Conservation (phyloP, 371 early-diverging fungal genomes). For the Mucor mucedo region DNA sequence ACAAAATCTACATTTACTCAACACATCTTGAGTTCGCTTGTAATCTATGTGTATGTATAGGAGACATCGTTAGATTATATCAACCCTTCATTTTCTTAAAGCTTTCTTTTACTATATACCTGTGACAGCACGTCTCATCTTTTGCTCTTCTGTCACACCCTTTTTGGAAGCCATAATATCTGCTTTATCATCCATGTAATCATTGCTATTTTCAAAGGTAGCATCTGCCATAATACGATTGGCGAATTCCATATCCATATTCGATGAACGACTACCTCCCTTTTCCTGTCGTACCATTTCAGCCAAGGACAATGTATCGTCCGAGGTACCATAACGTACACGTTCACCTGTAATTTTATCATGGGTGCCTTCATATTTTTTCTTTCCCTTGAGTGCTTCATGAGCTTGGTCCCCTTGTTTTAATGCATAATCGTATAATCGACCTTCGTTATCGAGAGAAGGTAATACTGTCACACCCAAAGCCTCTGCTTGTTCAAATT, state of each 20-base stretch:
- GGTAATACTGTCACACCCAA: slow-evolving; percentile 56
- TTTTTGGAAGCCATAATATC: slow-evolving; percentile 76
- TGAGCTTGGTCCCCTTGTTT: slow-evolving; percentile 12
- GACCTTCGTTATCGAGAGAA: slow-evolving; percentile 70
- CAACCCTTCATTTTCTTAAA: neutral
- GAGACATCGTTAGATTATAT: neutral
- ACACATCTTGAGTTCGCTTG: slow-evolving; percentile 66
- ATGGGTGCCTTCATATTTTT: slow-evolving; percentile 56
- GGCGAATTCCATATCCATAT: slow-evolving; percentile 76
- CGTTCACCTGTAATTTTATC: slow-evolving; percentile 63
- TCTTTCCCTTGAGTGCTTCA: slow-evolving; percentile 47
- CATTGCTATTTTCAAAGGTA: slow-evolving; percentile 77
- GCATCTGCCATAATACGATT: slow-evolving; percentile 77
- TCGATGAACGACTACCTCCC: slow-evolving; percentile 48
- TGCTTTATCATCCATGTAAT: slow-evolving; percentile 91
- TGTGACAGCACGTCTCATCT: slow-evolving; percentile 65
- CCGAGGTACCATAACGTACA: slow-evolving; percentile 61
- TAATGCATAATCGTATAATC: slow-evolving; percentile 54
- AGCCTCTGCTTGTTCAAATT: slow-evolving; percentile 36
- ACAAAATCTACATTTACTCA: slow-evolving; percentile 80
- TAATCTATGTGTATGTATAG: slow-evolving; percentile 53
- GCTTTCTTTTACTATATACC: slow-evolving; percentile 34
- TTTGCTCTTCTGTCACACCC: slow-evolving; percentile 65
- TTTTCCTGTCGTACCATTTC: slow-evolving; percentile 76
- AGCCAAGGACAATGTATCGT: slow-evolving; percentile 57